A percentile compares a stretch with the other conserved stretches of the same genome.
Conservation (phyloP, 176 grass and related monocot species). For the Sorghum bicolor region Sorghum_bicolor_NCBIv3 NC_012870.2:21862001-21862500, state of each 20-base stretch:
- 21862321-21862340: neutral
- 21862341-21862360: neutral
- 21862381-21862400: neutral
- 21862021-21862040: no score
- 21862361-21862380: neutral
- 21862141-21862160: slow-evolving; percentile 12
- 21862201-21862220: slow-evolving; percentile 24
- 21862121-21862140: neutral
- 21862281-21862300: no score
- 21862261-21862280: neutral
- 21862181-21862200: slow-evolving; percentile 40
- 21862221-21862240: slow-evolving; percentile 36
- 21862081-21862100: neutral
- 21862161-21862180: slow-evolving; percentile 35
- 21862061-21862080: neutral
- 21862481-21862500: neutral
- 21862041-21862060: neutral
- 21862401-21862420: neutral
- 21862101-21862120: neutral
- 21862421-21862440: neutral
- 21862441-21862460: neutral
- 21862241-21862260: slow-evolving; percentile 51
- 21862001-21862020: no score
- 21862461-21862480: neutral
- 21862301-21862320: neutral